Conservation (phyloP, 805 yeast species). For the Candida ovalis region DNA sequence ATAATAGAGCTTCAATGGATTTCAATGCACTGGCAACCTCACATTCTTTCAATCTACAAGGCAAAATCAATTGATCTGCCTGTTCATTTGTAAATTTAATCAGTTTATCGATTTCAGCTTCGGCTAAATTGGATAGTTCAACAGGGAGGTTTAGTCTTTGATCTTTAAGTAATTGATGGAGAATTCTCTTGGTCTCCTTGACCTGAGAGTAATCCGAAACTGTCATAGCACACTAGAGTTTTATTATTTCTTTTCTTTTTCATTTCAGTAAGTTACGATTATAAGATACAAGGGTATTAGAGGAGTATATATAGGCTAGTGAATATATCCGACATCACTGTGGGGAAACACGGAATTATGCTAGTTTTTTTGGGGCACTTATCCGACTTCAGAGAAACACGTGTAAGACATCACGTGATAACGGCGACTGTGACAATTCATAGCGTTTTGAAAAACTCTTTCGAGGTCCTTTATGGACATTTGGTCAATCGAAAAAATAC, state of each 20-base stretch:
- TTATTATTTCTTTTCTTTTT: background rate
- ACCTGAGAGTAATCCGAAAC: conserved; percentile 10
- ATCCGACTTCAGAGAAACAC: background rate
- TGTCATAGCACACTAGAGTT: conserved; percentile 4
- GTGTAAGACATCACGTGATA: background rate
- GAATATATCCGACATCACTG: background rate
- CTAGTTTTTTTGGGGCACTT: background rate
- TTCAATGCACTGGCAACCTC: conserved; percentile 24
- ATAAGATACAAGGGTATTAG: background rate
- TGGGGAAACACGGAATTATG: background rate
- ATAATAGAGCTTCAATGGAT: conserved; percentile 19
- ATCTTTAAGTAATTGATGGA: conserved; percentile 8
- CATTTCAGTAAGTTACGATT: too few species aligned
- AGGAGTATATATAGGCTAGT: background rate
- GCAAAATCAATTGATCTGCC: conserved; percentile 15
- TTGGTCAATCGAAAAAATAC: conserved; percentile 99
- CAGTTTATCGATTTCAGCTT: background rate
- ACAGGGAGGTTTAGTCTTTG: conserved; percentile 12
- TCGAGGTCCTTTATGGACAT: conserved; percentile 64
- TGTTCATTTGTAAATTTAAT: conserved; percentile 15
- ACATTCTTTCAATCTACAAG: conserved; percentile 23
- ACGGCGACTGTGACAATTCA: background rate
- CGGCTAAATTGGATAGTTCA: conserved; percentile 11
- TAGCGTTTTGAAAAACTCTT: background rate
- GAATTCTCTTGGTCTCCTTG: conserved; percentile 9